Conservation (phyloP, 2,329 filamentous ascomycete species). For the Truncatella angustata region DNA sequence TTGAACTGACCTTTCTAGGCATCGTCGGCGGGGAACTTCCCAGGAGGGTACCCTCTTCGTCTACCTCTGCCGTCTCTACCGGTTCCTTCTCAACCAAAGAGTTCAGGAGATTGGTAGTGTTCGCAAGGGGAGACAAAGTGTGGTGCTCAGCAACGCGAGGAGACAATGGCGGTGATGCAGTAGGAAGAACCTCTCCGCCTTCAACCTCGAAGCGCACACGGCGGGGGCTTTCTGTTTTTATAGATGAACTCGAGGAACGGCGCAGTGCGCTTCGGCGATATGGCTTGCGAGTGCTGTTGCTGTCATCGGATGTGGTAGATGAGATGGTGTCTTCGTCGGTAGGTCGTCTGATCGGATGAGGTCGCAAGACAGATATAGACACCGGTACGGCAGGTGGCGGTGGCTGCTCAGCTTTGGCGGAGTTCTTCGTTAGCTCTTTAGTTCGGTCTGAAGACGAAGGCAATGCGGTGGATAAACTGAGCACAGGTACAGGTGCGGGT, state of each 20-base stretch:
- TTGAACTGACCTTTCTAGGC: constrained; percentile 56
- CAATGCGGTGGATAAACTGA: constrained; percentile 12
- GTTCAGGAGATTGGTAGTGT: constrained; percentile 20
- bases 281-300: constrained; percentile 44
- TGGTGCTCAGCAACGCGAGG: constrained; percentile 25
- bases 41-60: constrained; percentile 26
- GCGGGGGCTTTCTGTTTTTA: constrained; percentile 52
- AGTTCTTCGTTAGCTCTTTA: constrained; percentile 27
- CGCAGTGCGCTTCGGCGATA: constrained; percentile 56
- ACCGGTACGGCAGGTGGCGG: constrained; percentile 12
- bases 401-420: constrained; percentile 16
- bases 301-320: constrained; percentile 52
- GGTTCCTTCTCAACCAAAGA: constrained; percentile 19
- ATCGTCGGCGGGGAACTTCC: constrained; percentile 33
- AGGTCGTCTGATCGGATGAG: constrained; percentile 35
- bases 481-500: too few species aligned
- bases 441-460: constrained; percentile 15
- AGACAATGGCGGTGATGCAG: constrained; percentile 48
- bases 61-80: constrained; percentile 37
- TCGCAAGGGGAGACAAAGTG: constrained; percentile 31
- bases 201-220: constrained; percentile 62
- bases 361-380: constrained; percentile 24
- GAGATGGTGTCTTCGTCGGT: constrained; percentile 50
- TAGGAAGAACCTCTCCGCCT: constrained; percentile 60
- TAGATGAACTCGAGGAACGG: constrained; percentile 51